Base-by-base conservation (phyloP, 2,329 filamentous ascomycete species). In the Botrytis aclada region DNA sequence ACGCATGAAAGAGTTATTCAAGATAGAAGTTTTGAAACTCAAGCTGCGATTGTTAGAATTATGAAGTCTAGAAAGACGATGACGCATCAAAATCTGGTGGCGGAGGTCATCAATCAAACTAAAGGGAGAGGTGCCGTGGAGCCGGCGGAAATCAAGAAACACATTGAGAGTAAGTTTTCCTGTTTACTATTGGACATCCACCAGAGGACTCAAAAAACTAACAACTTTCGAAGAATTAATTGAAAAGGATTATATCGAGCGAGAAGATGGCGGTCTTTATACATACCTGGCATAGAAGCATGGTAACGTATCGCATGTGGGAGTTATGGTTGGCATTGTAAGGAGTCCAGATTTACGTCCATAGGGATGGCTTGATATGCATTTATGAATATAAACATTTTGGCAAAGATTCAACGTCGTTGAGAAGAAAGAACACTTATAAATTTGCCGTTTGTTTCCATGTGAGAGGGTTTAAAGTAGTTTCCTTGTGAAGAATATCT, bases 61-160 rank as follows among this genome's bases (percentile, higher is more conserved):
- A 95, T 99, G 93, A 99, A 99, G 89, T 92, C 91, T 76, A 88
- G 94, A 76, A 98, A 98, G 88, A 88, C 84, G 14, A 95, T 98
- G 83, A 89, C 88, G 7, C 95, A 98, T 81, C 86, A 89, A n/a
- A 92, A 97, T 81, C 84, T 99, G 39, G 92, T 98, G 32, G 90
- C 92, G 4, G 95, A 98, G 84, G 94, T 97, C 29, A 98, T 99
- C 80, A 93, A 91, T 78, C 90, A 95, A 80, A 99, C 95, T 2
- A 93, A 91, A 85, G 93, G 88, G 77, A 87, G 96, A 71, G 97
- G 96, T 22, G 93, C 93, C 29, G 86, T 99, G 74, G 95, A 97
- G 80, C 88, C 94, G 58, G 86, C 86, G 2, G 94, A 96, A 75
- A 98, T 99, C 77, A 99, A 99, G 89, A 91, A 92, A 84, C 97